Percentiles rank a stretch among this genome's conserved stretches.
These are phyloP conservation scores for Trichocomaceae sp. DNA, from an alignment of 2,329 filamentous ascomycete genomes.

Conservation along the genomic window DNA sequence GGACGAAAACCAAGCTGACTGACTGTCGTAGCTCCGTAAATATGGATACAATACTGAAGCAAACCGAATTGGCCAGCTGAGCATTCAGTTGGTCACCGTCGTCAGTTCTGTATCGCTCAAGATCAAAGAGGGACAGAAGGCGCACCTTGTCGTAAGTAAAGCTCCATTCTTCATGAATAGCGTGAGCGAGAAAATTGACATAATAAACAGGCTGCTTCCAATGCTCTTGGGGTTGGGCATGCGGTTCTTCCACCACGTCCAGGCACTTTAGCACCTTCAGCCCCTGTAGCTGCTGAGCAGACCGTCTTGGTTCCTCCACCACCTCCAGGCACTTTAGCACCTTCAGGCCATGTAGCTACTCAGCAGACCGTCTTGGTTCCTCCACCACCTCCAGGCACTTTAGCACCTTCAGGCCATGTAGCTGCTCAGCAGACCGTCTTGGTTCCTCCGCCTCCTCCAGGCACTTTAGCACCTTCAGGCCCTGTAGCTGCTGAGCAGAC, in stretches of 20 bases:
- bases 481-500: no score
- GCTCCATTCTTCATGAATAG: background rate
- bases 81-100: slow-evolving; percentile 19
- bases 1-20: background rate
- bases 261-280: no score
- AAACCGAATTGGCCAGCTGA: slow-evolving; percentile 22
- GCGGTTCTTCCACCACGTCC: background rate
- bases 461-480: no score
- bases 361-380: no score
- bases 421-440: no score
- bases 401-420: background rate
- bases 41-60: slow-evolving; percentile 11
- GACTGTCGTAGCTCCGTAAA: slow-evolving; percentile 3
- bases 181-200: background rate
- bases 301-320: background rate
- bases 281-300: background rate
- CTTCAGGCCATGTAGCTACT: background rate
- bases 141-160: background rate
- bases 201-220: background rate
- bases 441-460: background rate
- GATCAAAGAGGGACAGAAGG: slow-evolving; percentile 11
- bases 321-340: no score
- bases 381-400: background rate
- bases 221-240: background rate
- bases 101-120: slow-evolving; percentile 20